Percentiles rank a stretch among this genome's conserved stretches.
phyloP scores from a whole-genome alignment of 306 rosid species.

The Cyclanthera cordifolia region DNA sequence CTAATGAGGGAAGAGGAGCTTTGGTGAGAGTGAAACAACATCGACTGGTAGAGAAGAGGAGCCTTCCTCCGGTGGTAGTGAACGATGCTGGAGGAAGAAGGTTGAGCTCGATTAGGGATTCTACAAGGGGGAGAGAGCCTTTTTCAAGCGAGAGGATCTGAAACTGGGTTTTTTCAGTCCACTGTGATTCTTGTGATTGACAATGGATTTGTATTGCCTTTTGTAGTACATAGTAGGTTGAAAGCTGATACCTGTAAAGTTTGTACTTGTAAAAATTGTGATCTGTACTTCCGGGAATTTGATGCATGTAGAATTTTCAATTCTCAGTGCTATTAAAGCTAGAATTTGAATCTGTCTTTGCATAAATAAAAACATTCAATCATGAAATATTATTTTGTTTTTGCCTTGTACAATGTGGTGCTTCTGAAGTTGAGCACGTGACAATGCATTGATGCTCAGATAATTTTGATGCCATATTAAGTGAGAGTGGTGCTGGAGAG shows the following conservation, averaged over 20 bases:
- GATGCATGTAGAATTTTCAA: background rate
- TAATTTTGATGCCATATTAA: slow-evolving; percentile 23
- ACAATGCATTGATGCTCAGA: slow-evolving; percentile 33
- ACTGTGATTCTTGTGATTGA: background rate
- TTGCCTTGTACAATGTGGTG: slow-evolving; percentile 4
- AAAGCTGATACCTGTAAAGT: background rate
- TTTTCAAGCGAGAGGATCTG: no score
- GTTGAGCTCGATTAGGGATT: no score
- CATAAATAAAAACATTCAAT: background rate
- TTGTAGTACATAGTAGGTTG: background rate
- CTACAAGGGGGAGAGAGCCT: no score
- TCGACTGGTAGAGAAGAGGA: no score
- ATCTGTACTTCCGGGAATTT: background rate
- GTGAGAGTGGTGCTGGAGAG: slow-evolving; percentile 26
- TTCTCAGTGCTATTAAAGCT: background rate
- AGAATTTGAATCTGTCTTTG: background rate
- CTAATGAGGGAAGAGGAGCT: no score
- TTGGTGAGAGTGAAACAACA: no score
- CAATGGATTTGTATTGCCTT: background rate
- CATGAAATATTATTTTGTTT: background rate
- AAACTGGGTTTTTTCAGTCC: no score
- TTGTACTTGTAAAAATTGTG: background rate
- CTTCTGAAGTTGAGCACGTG: slow-evolving; percentile 20
- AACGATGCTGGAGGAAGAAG: no score
- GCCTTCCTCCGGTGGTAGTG: no score